Base-by-base conservation (phyloP, 129 eudicot genomes). In the Centella asiatica region DNA sequence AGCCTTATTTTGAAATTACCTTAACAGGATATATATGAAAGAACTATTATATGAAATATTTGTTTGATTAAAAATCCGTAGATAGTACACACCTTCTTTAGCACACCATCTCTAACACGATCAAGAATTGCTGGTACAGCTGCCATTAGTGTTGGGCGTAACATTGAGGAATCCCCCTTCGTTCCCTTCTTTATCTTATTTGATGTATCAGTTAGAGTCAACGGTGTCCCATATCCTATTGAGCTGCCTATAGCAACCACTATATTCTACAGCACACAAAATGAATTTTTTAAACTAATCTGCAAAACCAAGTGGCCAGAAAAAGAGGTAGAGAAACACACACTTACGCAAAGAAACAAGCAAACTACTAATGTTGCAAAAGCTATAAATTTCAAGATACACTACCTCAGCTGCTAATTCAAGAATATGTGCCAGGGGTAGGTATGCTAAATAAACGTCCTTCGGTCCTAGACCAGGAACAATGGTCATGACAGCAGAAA, bases 71-170 rank as follows among this genome's bases (percentile, higher is more conserved):
- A 31, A 0, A 40, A 27, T 36, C 37, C 12, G 54, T 57, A 49
- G 39, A 68, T 42, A 50, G 37, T 51, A 24, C 75, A 68, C 27
- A 90, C 97, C 97, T 90, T 90, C 53, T 87, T 90, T 40, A 85
- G 80, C 14, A 90, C 97, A 71, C 97, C 97, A 73, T 84, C 97
- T 67, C 95, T 83, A 63, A 90, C 97, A 59, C 97, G 97, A 55
- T 90, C 97, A 60, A 90, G 97, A 69, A 90, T 90, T 64, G 97
- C 97, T 2, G 97, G 97, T 48, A 90, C 97, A 71, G 90, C 81
- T 60, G 97, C 82, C 97, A 90, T 74, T 33, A 90, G 52, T 36
- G 97, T 86, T 44, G 97, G 97, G 54, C 78, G 74, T 44, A 90
- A 48, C 48, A 72, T 72, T 6, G 97, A 83, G 28, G 97, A 95